Conservation (phyloP, 192 early-diverging fungal species). For the Coemansia sp. region DNA sequence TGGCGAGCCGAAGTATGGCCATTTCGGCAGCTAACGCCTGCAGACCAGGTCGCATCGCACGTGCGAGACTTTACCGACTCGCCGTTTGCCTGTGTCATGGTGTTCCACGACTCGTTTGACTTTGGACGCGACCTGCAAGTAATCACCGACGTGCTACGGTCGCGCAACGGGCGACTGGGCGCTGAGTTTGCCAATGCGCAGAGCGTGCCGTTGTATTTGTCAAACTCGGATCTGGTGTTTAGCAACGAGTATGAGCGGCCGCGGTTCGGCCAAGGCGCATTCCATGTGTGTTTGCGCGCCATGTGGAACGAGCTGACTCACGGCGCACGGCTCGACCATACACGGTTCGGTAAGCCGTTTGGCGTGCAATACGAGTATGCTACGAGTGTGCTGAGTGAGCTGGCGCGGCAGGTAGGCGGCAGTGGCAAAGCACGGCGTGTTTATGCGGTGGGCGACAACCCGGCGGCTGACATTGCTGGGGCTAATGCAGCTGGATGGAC, state of each 20-base stretch:
- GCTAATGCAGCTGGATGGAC: constrained; percentile 74
- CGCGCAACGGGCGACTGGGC: constrained; percentile 61
- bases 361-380: constrained; percentile 72
- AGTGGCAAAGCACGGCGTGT: constrained; percentile 17
- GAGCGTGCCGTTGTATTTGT: constrained; percentile 75
- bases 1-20: constrained; percentile 72
- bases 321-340: constrained; percentile 58
- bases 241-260: constrained; percentile 78
- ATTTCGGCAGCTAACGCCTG: constrained; percentile 38
- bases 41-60: constrained; percentile 1
- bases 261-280: constrained; percentile 82
- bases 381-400: constrained; percentile 54
- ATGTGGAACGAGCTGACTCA: constrained; percentile 61
- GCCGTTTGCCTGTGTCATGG: constrained; percentile 69
- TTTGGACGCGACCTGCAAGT: constrained; percentile 89
- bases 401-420: constrained; percentile 3
- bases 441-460: constrained; percentile 69
- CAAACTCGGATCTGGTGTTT: constrained; percentile 76
- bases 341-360: constrained; percentile 82
- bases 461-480: constrained; percentile 71
- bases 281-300: constrained; percentile 67
- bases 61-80: constrained; percentile 40
- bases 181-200: constrained; percentile 55
- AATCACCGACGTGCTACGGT: constrained; percentile 68
- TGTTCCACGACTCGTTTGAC: constrained; percentile 85